Percentiles rank a stretch among this genome's conserved stretches.
phyloP scores from a whole-genome alignment of 1,139 yeast species.

The Pichia sp. region DNA sequence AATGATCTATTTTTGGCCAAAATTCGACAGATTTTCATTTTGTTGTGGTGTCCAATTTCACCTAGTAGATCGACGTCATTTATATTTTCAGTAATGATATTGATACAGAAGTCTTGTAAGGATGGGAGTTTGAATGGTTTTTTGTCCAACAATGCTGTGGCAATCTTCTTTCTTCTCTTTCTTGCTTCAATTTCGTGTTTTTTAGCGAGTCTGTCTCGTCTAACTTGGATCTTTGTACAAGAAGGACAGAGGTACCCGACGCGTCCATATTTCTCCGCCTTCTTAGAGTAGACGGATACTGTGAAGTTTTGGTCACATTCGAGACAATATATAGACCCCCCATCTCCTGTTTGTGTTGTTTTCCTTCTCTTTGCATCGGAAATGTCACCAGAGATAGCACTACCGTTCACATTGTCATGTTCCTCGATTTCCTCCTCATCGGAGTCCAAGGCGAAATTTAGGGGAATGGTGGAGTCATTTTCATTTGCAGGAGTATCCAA shows the following conservation, averaged over 20 bases:
- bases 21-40: constrained; percentile 64
- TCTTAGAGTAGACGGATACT: constrained; percentile 60
- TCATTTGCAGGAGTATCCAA: background rate
- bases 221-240: constrained; percentile 46
- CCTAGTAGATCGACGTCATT: constrained; percentile 73
- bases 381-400: too few species aligned
- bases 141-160: constrained; percentile 75
- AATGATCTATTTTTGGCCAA: constrained; percentile 76
- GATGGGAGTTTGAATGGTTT: constrained; percentile 57
- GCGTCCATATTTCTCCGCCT: constrained; percentile 36
- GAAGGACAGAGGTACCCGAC: constrained; percentile 58
- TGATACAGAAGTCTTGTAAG: constrained; percentile 76
- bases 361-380: background rate
- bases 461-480: constrained; percentile 1
- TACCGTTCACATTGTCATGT: constrained; percentile 37
- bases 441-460: constrained; percentile 16
- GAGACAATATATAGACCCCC: constrained; percentile 38
- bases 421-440: constrained; percentile 28
- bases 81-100: constrained; percentile 63
- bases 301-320: constrained; percentile 52
- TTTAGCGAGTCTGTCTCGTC: constrained; percentile 38
- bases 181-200: constrained; percentile 57
- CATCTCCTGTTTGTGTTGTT: constrained; percentile 24
- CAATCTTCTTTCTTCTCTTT: constrained; percentile 67
- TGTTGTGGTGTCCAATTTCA: constrained; percentile 63